A percentile compares a stretch with the other conserved stretches of the same genome.
These are phyloP conservation scores for Thielaviopsis populi DNA, from an alignment of 2,329 filamentous ascomycete species.

Conservation along the genomic window DNA sequence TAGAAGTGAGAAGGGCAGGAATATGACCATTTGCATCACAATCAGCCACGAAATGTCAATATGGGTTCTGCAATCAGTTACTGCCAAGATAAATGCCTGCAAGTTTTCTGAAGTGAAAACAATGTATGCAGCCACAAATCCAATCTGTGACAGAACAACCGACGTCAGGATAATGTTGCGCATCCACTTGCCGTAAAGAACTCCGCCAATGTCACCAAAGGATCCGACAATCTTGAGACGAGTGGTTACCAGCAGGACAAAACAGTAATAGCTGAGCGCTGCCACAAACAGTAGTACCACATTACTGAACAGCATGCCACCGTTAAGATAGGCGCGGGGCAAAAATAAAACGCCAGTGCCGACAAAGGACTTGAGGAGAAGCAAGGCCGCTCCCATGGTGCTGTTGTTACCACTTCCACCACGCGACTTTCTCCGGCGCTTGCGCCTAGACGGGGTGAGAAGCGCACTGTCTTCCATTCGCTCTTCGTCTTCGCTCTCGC, in stretches of 20 bases:
- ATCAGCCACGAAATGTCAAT: conserved; percentile 86
- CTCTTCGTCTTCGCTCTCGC: conserved; percentile 49
- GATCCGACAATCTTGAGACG: conserved; percentile 79
- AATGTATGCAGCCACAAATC: conserved; percentile 88
- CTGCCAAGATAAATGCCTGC: conserved; percentile 84
- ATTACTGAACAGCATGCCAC: conserved; percentile 95
- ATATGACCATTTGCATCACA: conserved; percentile 86
- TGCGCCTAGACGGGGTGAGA: conserved; percentile 58
- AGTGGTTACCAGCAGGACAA: conserved; percentile 80
- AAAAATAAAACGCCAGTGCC: conserved; percentile 91
- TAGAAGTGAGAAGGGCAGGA: conserved; percentile 83
- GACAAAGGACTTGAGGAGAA: conserved; percentile 94
- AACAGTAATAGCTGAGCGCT: conserved; percentile 86
- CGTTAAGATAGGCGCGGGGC: conserved; percentile 84
- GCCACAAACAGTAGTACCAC: conserved; percentile 77
- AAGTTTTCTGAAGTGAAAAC: conserved; percentile 94
- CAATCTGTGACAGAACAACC: conserved; percentile 88
- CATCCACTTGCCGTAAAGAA: conserved; percentile 84
- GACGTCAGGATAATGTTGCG: conserved; percentile 73
- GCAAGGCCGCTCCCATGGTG: conserved; percentile 61
- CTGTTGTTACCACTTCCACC: conserved; percentile 61
- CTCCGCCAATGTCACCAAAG: conserved; percentile 90
- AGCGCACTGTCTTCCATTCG: conserved; percentile 81
- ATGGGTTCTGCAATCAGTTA: conserved; percentile 70
- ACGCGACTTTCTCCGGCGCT: conserved; percentile 61